phyloP scores from a whole-genome alignment of 257 asterid species.

The Cordia subcordata region DNA sequence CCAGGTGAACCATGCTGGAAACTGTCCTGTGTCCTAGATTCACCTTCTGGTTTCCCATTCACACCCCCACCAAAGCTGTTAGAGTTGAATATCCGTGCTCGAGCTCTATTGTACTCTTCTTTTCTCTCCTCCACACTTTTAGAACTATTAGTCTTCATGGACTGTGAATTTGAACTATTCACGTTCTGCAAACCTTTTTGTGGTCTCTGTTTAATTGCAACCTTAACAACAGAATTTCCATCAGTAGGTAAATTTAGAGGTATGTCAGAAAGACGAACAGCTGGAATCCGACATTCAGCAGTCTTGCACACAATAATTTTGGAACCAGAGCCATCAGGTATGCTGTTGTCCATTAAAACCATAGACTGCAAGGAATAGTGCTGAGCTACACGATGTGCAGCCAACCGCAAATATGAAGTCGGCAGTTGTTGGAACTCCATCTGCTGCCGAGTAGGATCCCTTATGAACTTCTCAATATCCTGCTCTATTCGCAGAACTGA shows the following conservation, averaged over 20 bases:
- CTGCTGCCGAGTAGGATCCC: constrained; percentile 78
- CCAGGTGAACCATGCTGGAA: constrained; percentile 51
- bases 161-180: constrained; percentile 35
- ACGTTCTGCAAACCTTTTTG: constrained; percentile 56
- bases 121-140: constrained; percentile 97
- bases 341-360: constrained; percentile 85
- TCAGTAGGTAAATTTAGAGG: constrained; percentile 44
- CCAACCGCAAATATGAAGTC: constrained; percentile 93
- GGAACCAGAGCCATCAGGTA: constrained; percentile 91
- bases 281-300: constrained; percentile 59
- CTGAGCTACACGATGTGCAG: constrained; percentile 99
- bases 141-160: constrained; percentile 58
- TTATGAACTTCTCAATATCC: constrained; percentile 85
- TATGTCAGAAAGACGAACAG: constrained; percentile 54
- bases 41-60: constrained; percentile 53
- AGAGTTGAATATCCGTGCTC: constrained; percentile 92
- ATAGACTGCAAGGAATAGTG: constrained; percentile 95
- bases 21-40: constrained; percentile 53
- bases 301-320: constrained; percentile 79
- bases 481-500: constrained; percentile 97
- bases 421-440: constrained; percentile 97
- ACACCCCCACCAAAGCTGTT: constrained; percentile 54
- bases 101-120: constrained; percentile 94
- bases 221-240: constrained; percentile 27
- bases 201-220: constrained; percentile 93